Evolutionary conservation across 768 basidiomycete genomes (phyloP).

Genomic region (Tylopilus sp.): DNA sequence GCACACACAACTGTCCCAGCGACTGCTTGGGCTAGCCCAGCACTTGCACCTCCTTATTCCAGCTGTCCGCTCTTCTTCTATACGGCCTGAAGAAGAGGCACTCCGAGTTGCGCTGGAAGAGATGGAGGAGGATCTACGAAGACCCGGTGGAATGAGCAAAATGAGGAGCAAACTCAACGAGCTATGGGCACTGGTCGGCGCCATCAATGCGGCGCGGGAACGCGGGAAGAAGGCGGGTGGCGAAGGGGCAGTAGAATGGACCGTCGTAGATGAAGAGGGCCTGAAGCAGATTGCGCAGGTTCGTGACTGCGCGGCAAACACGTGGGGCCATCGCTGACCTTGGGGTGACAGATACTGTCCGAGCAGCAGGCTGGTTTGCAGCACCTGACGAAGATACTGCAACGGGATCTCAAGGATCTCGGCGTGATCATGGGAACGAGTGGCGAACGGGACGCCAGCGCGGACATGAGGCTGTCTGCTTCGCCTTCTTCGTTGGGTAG

Average conservation of each 20-base stretch:
- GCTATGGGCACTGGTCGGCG: constrained; percentile 80
- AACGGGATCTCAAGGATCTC: constrained; percentile 61
- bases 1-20: constrained; percentile 69
- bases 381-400: constrained; percentile 74
- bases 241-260: constrained; percentile 59
- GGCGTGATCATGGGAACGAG: constrained; percentile 55
- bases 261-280: constrained; percentile 85
- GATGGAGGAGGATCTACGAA: constrained; percentile 67
- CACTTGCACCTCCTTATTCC: constrained; percentile 81
- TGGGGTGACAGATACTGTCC: constrained; percentile 59
- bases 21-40: constrained; percentile 65
- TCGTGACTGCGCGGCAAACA: constrained; percentile 13
- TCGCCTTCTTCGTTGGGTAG: constrained; percentile 21
- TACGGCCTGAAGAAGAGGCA: constrained; percentile 78
- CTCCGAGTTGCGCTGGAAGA: constrained; percentile 69
- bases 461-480: constrained; percentile 16
- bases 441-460: constrained; percentile 28
- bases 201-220: constrained; percentile 58
- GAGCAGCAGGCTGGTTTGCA: constrained; percentile 80
- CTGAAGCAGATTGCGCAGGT: constrained; percentile 75
- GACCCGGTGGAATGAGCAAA: constrained; percentile 49
- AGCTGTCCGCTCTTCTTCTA: constrained; percentile 65
- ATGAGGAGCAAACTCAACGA: constrained; percentile 75
- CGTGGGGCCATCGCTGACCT: too few relatives aligned
- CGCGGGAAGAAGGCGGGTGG: constrained; percentile 40